A percentile compares a stretch with the other conserved stretches of the same genome.
phyloP scores from a whole-genome alignment of 495 filamentous ascomycete species.

The Penicillium pulvis region DNA sequence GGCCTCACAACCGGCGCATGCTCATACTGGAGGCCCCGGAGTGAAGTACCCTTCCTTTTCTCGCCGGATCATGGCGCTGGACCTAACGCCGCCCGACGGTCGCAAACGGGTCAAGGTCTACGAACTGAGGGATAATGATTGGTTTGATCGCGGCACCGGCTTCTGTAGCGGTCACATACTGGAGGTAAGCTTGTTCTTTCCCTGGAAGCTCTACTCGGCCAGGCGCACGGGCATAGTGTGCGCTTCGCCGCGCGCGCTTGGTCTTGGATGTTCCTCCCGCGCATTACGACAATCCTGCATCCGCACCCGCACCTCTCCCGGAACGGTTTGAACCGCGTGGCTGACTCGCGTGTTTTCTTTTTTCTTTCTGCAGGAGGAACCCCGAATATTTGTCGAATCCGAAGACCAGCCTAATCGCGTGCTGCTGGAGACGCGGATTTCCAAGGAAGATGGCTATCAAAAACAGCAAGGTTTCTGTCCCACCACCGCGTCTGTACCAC shows the following conservation, averaged over 20 bases:
- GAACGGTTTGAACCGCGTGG: neutral
- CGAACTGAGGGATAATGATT: conserved; percentile 96
- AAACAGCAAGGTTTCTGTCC: conserved; percentile 85
- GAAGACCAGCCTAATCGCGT: conserved; percentile 85
- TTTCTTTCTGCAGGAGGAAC: conserved; percentile 62
- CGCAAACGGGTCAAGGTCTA: conserved; percentile 99
- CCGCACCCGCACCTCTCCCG: conserved; percentile 3
- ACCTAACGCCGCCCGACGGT: conserved; percentile 77
- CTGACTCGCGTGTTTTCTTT: conserved; percentile 10
- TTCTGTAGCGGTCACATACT: conserved; percentile 83
- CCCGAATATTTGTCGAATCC: conserved; percentile 86
- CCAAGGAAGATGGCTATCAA: conserved; percentile 94
- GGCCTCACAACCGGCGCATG: conserved; percentile 42
- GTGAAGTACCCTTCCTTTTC: conserved; percentile 43
- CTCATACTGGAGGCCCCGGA: conserved; percentile 44
- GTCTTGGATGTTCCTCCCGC: neutral
- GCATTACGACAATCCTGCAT: conserved; percentile 8
- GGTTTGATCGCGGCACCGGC: conserved; percentile 96
- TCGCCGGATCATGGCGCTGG: conserved; percentile 75
- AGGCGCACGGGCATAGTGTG: neutral
- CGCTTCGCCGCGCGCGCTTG: conserved; percentile 1
- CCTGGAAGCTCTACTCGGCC: conserved; percentile 9
- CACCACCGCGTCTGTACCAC: conserved; percentile 18
- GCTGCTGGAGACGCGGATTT: conserved; percentile 83
- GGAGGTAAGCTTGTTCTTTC: conserved; percentile 60